phyloP scores from a whole-genome alignment of 2,329 filamentous ascomycete genomes.

The Xylariaceae sp. region DNA sequence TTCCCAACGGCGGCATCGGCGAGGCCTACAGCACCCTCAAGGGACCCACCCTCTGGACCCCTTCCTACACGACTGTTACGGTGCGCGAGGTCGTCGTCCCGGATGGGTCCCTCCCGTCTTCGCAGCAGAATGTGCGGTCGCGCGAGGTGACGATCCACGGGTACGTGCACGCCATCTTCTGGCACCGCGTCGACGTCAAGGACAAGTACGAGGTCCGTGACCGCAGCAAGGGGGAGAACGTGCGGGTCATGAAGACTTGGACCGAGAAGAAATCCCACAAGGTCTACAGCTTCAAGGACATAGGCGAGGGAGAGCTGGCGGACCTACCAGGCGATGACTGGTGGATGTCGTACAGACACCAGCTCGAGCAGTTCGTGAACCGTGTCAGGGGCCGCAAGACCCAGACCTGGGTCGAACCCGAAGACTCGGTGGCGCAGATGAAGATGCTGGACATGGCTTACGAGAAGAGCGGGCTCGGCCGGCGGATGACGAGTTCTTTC shows the following conservation, averaged over 20 bases:
- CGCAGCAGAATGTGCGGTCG: conserved; percentile 17
- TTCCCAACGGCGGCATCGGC: conserved; percentile 34
- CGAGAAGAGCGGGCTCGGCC: conserved; percentile 30
- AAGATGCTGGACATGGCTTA: conserved; percentile 44
- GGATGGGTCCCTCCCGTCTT: conserved; percentile 15
- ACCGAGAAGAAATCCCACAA: too few relatives aligned
- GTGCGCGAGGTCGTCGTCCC: conserved; percentile 22
- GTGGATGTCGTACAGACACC: conserved; percentile 42
- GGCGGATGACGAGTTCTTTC: not conserved
- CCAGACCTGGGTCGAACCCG: conserved; percentile 35
- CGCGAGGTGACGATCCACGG: conserved; percentile 28
- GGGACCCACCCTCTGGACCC: conserved; percentile 16
- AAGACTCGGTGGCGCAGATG: conserved; percentile 41
- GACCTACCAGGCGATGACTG: conserved; percentile 35
- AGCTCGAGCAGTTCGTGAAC: conserved; percentile 46
- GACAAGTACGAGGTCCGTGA: conserved; percentile 31
- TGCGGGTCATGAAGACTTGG: too few relatives aligned
- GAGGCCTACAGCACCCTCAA: conserved; percentile 28
- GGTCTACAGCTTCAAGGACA: conserved; percentile 8
- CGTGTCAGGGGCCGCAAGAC: conserved; percentile 34
- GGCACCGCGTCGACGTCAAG: conserved; percentile 34
- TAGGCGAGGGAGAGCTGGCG: conserved; percentile 15
- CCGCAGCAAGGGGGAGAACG: too few relatives aligned
- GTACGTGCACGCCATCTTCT: conserved; percentile 25
- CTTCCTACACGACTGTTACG: conserved; percentile 19